Conservation (phyloP, 768 basidiomycete genomes). For the Pleurotus cornucopiae region DNA sequence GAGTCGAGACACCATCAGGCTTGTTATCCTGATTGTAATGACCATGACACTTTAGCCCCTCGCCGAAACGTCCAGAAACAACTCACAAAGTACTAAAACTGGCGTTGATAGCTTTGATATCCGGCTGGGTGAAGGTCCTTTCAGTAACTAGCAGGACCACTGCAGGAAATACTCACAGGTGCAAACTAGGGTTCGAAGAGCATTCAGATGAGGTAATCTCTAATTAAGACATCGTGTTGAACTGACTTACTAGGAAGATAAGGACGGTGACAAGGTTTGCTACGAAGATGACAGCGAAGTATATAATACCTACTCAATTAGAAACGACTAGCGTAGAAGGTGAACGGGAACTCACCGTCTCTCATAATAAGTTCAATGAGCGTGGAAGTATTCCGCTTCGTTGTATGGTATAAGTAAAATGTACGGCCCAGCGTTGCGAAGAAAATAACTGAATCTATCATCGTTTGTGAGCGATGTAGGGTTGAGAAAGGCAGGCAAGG, state of each 20-base stretch:
- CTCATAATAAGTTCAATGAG: conserved; percentile 26
- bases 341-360: conserved; percentile 21
- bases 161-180: no score
- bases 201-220: no score
- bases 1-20: conserved; percentile 32
- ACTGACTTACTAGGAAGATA: conserved; percentile 24
- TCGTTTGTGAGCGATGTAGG: no score
- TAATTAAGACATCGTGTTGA: no score
- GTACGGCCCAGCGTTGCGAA: conserved; percentile 25
- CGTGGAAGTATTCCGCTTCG: conserved; percentile 12
- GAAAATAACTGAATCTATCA: conserved; percentile 26
- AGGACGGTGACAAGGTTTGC: conserved; percentile 28
- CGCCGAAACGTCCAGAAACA: no score
- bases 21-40: conserved; percentile 13
- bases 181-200: no score
- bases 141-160: no score
- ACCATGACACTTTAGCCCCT: no score
- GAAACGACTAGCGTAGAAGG: not conserved
- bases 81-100: conserved; percentile 33
- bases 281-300: conserved; percentile 29
- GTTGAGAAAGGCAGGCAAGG: no score
- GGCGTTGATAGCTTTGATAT: conserved; percentile 32
- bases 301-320: conserved; percentile 23
- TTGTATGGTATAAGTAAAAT: conserved; percentile 17
- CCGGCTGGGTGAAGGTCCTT: conserved; percentile 14